Evolutionary conservation across 164 flowering plant genomes (phyloP).

Genomic region (Brasenia schreberi): DNA sequence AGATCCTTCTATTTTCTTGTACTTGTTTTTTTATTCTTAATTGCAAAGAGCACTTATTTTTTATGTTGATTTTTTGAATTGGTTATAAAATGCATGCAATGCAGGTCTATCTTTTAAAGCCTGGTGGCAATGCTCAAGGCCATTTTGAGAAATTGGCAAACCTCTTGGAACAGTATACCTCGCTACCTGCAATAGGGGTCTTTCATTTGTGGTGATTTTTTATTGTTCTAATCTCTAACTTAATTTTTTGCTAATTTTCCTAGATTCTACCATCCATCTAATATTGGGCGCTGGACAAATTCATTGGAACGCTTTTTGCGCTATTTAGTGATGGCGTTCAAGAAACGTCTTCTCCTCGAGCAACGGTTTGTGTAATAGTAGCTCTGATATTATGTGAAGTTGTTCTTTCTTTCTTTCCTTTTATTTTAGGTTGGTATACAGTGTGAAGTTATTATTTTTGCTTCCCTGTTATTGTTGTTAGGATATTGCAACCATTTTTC

Average conservation of each 20-base stretch:
- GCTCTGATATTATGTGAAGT: neutral
- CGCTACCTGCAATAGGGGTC: too few species aligned
- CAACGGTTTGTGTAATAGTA: slow-evolving; percentile 43
- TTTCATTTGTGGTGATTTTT: neutral
- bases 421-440: too few species aligned
- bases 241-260: slow-evolving; percentile 5
- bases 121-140: slow-evolving; percentile 59
- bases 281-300: slow-evolving; percentile 99
- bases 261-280: slow-evolving; percentile 98
- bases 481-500: too few species aligned
- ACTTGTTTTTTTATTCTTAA: neutral
- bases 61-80: too few species aligned
- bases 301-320: slow-evolving; percentile 78
- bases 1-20: neutral
- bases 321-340: slow-evolving; percentile 63
- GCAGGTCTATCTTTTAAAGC: slow-evolving; percentile 84
- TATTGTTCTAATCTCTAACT: neutral
- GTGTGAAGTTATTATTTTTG: too few species aligned
- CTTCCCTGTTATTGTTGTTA: too few species aligned
- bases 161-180: slow-evolving; percentile 90
- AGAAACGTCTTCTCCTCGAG: slow-evolving; percentile 68
- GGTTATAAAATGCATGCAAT: neutral
- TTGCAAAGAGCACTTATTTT: too few species aligned
- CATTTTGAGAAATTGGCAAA: slow-evolving; percentile 87
- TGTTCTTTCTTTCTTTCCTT: too few species aligned